phyloP scores from a whole-genome alignment of 1,284 basidiomycete genomes.

The Austroboletus rostrupii region DNA sequence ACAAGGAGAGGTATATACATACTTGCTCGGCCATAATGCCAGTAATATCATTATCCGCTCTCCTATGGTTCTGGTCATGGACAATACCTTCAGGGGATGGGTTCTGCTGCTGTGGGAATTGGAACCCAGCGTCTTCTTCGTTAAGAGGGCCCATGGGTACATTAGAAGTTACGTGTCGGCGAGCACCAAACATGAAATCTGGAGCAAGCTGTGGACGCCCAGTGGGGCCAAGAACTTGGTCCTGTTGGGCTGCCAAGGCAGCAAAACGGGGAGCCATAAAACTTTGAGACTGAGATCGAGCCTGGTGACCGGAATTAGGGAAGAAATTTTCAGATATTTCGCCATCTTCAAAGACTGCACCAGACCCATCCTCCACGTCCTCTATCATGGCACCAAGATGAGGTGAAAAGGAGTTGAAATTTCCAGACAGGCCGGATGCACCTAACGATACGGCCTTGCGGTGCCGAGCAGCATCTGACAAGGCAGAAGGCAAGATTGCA shows the following conservation, averaged over 20 bases:
- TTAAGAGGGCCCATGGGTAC: slow-evolving; percentile 65
- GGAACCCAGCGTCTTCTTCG: slow-evolving; percentile 76
- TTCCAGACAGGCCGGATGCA: slow-evolving; percentile 49
- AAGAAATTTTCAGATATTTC: slow-evolving; percentile 64
- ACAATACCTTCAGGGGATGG: slow-evolving; percentile 36
- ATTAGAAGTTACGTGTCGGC: slow-evolving; percentile 48
- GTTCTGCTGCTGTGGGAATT: slow-evolving; percentile 72
- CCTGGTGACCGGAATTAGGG: slow-evolving; percentile 53
- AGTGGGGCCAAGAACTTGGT: slow-evolving; percentile 62
- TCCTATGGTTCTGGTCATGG: slow-evolving; percentile 48
- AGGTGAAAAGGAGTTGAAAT: slow-evolving; percentile 68
- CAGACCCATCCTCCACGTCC: slow-evolving; percentile 61
- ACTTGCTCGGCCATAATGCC: slow-evolving; percentile 92
- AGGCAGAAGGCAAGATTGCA: slow-evolving; percentile 45
- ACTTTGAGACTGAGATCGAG: slow-evolving; percentile 71
- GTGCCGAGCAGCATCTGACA: slow-evolving; percentile 59
- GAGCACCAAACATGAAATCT: slow-evolving; percentile 82
- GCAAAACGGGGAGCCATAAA: slow-evolving; percentile 87
- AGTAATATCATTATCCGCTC: slow-evolving; percentile 69
- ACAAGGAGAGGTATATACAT: slow-evolving; percentile 9
- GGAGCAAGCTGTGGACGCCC: slow-evolving; percentile 88
- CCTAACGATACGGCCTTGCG: slow-evolving; percentile 78
- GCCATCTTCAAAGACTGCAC: slow-evolving; percentile 63
- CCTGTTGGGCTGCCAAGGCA: slow-evolving; percentile 77
- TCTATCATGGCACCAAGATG: slow-evolving; percentile 79